phyloP scores from a whole-genome alignment of 441 rosid species.

The Biscutella auriculata region DNA sequence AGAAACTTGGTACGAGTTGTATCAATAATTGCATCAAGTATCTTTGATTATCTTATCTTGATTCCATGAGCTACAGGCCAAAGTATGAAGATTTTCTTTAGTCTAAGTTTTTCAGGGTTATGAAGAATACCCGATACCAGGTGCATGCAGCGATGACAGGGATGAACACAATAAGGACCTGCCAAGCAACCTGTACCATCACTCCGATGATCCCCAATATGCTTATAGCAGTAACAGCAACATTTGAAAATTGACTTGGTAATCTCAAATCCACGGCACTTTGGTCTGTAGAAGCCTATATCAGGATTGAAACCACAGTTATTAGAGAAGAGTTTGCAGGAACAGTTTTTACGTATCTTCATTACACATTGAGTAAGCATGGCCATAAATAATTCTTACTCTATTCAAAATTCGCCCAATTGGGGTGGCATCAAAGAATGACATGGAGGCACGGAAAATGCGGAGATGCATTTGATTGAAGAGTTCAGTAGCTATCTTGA shows the following conservation, averaged over 20 bases:
- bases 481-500: slow-evolving; percentile 68
- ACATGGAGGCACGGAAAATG: slow-evolving; percentile 80
- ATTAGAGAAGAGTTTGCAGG: slow-evolving; percentile 5
- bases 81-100: background rate
- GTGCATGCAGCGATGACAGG: slow-evolving; percentile 54
- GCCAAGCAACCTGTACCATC: slow-evolving; percentile 90
- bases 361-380: background rate
- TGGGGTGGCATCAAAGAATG: slow-evolving; percentile 88
- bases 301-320: slow-evolving; percentile 6
- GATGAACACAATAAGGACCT: slow-evolving; percentile 55
- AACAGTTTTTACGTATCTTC: background rate
- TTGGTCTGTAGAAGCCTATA: slow-evolving; percentile 85
- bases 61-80: slow-evolving; percentile 28
- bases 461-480: slow-evolving; percentile 69
- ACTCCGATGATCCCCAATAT: slow-evolving; percentile 53
- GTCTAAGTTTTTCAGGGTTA: background rate
- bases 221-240: slow-evolving; percentile 31
- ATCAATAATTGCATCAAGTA: slow-evolving; percentile 33
- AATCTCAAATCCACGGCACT: slow-evolving; percentile 53
- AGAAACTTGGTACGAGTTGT: background rate
- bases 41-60: slow-evolving; percentile 44
- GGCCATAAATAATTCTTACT: slow-evolving; percentile 29
- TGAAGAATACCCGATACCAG: slow-evolving; percentile 64
- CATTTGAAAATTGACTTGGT: slow-evolving; percentile 33
- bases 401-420: slow-evolving; percentile 75